These are phyloP conservation scores for Beauveria australis DNA, from an alignment of 2,329 filamentous ascomycete genomes.

Conservation along the genomic window DNA sequence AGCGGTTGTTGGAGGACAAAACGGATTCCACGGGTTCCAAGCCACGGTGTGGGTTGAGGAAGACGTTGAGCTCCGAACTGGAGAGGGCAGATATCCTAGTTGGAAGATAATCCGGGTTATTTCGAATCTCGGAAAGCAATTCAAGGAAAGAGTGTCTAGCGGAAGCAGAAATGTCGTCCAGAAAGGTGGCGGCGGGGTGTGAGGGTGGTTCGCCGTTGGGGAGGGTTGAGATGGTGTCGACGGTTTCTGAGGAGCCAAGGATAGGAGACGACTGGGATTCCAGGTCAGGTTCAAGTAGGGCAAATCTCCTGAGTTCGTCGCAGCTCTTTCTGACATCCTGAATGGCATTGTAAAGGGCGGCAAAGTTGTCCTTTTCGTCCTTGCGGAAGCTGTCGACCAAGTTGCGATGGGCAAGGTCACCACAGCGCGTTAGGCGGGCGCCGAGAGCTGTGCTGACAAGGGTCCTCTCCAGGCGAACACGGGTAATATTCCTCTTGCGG, in stretches of 20 bases:
- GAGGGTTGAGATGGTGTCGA: conserved; percentile 38
- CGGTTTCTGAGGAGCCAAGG: conserved; percentile 38
- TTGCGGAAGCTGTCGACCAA: conserved; percentile 70
- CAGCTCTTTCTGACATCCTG: conserved; percentile 73
- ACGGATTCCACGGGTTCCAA: conserved; percentile 79
- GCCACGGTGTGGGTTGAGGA: conserved; percentile 71
- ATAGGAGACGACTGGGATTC: conserved; percentile 42
- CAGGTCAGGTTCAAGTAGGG: conserved; percentile 64
- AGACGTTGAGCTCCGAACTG: conserved; percentile 64
- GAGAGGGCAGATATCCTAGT: conserved; percentile 70
- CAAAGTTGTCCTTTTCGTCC: conserved; percentile 72
- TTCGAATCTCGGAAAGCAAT: conserved; percentile 74
- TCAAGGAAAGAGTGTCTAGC: conserved; percentile 68
- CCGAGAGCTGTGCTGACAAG: conserved; percentile 68
- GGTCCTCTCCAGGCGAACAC: conserved; percentile 65
- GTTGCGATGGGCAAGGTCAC: conserved; percentile 65
- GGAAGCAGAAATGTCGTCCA: conserved; percentile 62
- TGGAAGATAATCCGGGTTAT: conserved; percentile 81
- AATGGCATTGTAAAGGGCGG: conserved; percentile 65
- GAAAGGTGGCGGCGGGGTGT: conserved; percentile 46
- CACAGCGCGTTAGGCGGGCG: conserved; percentile 64
- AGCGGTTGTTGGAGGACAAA: conserved; percentile 57
- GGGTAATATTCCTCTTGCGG: conserved; percentile 66
- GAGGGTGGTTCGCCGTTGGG: conserved; percentile 24
- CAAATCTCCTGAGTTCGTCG: conserved; percentile 62